Conservation (phyloP, 768 basidiomycete species). For the Boletus subparvulus region DNA sequence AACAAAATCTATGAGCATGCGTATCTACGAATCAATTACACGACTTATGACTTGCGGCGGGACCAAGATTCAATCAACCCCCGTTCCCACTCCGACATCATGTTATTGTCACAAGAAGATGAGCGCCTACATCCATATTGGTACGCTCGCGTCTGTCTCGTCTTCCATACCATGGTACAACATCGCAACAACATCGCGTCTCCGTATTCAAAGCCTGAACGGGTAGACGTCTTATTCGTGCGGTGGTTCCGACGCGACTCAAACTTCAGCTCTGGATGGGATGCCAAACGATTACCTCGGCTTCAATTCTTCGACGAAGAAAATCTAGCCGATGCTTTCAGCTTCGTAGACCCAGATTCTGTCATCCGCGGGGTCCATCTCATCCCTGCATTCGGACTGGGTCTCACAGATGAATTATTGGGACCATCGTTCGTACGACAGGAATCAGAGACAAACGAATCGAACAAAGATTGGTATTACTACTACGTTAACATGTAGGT, state of each 20-base stretch:
- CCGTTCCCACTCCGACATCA: constrained; percentile 31
- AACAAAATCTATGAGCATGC: constrained; percentile 23
- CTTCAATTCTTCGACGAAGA: constrained; percentile 38
- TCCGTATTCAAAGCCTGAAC: neutral
- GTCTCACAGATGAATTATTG: constrained; percentile 6
- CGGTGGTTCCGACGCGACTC: constrained; percentile 37
- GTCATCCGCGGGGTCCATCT: constrained; percentile 43
- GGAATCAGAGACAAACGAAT: constrained; percentile 22
- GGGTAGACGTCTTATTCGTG: constrained; percentile 29
- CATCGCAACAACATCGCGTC: neutral
- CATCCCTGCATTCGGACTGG: constrained; percentile 39
- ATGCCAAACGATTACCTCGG: constrained; percentile 30
- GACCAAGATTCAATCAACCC: constrained; percentile 42
- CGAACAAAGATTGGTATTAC: neutral
- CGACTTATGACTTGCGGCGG: constrained; percentile 25
- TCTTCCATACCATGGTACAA: constrained; percentile 13
- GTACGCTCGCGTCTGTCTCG: constrained; percentile 30
- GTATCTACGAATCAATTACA: constrained; percentile 25
- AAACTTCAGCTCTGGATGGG: constrained; percentile 24
- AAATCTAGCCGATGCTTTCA: constrained; percentile 35
- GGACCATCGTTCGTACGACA: neutral
- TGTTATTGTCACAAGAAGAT: constrained; percentile 31
- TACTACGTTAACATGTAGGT: constrained; percentile 36
- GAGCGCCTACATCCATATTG: constrained; percentile 35
- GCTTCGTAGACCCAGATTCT: constrained; percentile 44